Evolutionary conservation across 2,329 filamentous ascomycete species (phyloP), one percentile per base, ranked within the genome.

Genomic region (Fusarium floridanum): DNA sequence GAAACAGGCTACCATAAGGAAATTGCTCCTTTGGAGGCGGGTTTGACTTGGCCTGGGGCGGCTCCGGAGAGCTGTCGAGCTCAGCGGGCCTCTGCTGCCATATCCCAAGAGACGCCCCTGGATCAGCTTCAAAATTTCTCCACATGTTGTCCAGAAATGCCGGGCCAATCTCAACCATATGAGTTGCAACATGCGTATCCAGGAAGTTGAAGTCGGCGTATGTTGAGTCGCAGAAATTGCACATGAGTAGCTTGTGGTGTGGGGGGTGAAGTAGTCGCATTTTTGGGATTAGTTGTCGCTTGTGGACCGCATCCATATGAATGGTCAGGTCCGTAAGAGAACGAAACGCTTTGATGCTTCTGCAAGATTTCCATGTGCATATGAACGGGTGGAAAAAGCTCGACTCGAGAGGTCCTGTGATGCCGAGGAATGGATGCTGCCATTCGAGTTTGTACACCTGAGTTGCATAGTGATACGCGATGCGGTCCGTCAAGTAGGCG

Each of bases 101-200:
- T 20, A 43, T 24, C 4, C 59, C 59, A 11, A 61, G 12, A 16
- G 59, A 45, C 39, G 39, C 39, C 10, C 39, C 39, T 7, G 59
- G 59, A 22, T 61, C 59, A 17, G 59, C 59, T 16, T 61, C 39
- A 20, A 61, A 48, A 16, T 17, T n/a, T 20, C 59, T 61, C 59
- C 59, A 61, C 4, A n/a, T 20, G 37, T 10, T 20, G 6, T 61
- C n/a, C 14, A 61, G 11, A 17, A 61, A 45, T 14, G 39, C 59
- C 12, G 48, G 59, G 11, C 59, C 59, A 34, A 61, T 45, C 14
- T 17, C 3, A 27, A 34, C 8, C 32, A 61, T 32, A 16, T 61
- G 59, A 16, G 41, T n/a, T 7, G 17, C 27, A 22, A 34, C 27
- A 27, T 61, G 59, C 6, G 17, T 14, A 22, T 61, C 24, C 41